These are phyloP conservation scores for Closterium sp. DNA, from an alignment of 139 green algal genomes.

Conservation along the genomic window DNA sequence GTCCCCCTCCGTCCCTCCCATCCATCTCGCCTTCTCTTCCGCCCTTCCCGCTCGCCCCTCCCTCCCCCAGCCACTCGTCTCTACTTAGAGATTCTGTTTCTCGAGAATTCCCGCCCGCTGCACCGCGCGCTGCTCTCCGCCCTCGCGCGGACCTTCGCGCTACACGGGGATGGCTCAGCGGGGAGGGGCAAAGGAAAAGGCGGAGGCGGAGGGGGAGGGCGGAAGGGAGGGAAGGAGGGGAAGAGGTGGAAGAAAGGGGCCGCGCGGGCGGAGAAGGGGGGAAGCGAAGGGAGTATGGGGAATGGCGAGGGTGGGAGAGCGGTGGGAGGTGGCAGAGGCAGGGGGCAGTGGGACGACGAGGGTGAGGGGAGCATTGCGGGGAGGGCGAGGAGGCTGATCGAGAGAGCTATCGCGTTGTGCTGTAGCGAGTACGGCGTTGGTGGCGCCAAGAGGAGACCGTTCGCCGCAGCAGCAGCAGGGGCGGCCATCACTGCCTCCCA, in stretches of 20 bases:
- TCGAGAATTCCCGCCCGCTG: slow-evolving; percentile 21
- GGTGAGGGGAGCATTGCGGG: neutral
- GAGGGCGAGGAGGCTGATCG: neutral
- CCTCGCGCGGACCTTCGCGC: neutral
- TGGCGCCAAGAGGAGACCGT: slow-evolving; percentile 12
- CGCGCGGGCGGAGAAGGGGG: neutral
- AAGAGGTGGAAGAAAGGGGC: neutral
- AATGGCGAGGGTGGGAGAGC: neutral
- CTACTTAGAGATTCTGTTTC: slow-evolving; percentile 29
- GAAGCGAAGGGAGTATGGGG: neutral
- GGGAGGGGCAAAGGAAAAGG: neutral
- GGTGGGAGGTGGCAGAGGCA: neutral
- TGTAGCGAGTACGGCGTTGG: slow-evolving; percentile 36
- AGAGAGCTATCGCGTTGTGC: neutral
- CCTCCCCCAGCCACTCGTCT: slow-evolving; percentile 4
- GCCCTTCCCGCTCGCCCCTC: neutral
- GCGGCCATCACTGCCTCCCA: slow-evolving; percentile 20
- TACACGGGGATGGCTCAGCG: neutral
- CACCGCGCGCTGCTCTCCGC: slow-evolving; percentile 10
- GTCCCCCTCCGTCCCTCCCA: neutral
- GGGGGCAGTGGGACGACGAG: neutral
- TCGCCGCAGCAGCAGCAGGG: neutral
- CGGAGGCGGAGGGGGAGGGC: neutral
- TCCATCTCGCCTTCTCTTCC: neutral
- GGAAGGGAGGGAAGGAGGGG: neutral